A percentile compares a stretch with the other conserved stretches of the same genome.
Evolutionary conservation across 345 rosid species (phyloP).

Genomic region (Rhizophora apiculata): DNA sequence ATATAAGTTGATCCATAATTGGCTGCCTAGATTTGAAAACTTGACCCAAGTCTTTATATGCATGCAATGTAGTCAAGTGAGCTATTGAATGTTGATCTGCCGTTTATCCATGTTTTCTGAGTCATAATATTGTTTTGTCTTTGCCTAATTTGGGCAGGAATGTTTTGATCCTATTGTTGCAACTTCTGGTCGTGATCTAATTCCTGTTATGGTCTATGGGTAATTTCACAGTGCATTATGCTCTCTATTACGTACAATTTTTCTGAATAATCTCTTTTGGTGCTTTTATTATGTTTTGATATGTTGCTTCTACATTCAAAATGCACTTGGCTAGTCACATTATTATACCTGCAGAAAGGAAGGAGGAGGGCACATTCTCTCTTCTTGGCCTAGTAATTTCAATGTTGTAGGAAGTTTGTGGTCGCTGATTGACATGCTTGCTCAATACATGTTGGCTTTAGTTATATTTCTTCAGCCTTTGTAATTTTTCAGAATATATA

Average conservation of each 20-base stretch:
- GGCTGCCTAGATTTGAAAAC: not conserved
- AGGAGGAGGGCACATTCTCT: no score
- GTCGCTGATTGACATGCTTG: no score
- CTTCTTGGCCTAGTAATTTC: no score
- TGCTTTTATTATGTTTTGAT: not conserved
- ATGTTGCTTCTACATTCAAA: not conserved
- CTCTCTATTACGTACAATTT: not conserved
- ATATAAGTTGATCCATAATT: not conserved
- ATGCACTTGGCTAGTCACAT: no score
- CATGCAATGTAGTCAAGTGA: no score
- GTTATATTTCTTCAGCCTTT: not conserved
- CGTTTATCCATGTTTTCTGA: not conserved
- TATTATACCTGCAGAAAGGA: no score
- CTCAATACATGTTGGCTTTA: not conserved
- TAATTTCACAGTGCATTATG: constrained; percentile 24
- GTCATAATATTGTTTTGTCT: not conserved
- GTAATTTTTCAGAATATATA: constrained; percentile 1
- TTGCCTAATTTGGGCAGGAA: constrained; percentile 54
- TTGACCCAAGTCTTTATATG: not conserved
- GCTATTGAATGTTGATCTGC: no score
- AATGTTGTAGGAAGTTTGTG: no score
- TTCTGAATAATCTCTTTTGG: not conserved
- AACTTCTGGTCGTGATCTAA: constrained; percentile 88
- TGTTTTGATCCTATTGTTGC: constrained; percentile 95
- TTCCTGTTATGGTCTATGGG: constrained; percentile 98